Evolutionary conservation across 192 early-diverging fungal species (phyloP), one percentile per base, ranked within the genome.

Genomic region (Backusella australiensis): DNA sequence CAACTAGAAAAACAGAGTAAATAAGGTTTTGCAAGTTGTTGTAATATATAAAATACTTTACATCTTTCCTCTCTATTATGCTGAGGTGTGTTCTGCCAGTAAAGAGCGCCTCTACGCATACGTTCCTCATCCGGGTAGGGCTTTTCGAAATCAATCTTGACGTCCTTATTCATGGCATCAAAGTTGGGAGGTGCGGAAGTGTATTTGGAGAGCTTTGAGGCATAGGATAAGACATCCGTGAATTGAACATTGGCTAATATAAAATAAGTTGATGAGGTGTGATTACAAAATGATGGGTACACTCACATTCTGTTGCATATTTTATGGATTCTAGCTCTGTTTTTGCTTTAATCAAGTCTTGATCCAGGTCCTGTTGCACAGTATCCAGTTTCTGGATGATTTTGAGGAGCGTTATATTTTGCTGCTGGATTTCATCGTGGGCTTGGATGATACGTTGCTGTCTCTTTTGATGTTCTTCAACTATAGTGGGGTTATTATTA

Each of bases 161-260:
- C 76, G 44, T 88, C 83, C n/a, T 53, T 68, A 74, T 74, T 78
- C 75, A 75, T 73, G 7, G 69, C 3, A 36, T 80, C 79, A 56
- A 88, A 88, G 32, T 88, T 88, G 34, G 87, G 85, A 41, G 87
- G 87, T 69, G 87, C 87, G 0, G 85, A 88, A 0, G 87, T 86
- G 36, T 86, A 88, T 59, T 84, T 81, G 5, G 85, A 84, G 4
- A 88, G 75, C 39, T 84, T 83, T 26, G 85, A 84, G 11, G 87
- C 87, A 73, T 88, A 88, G 7, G 83, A 81, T 8, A 88, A 73
- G 17, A 88, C 82, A 35, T 88, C 87, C 5, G 68, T 79, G 46
- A 88, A 83, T 63, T 82, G 79, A 15, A 86, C 74, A 59, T 77
- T 80, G 36, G 82, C 82, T 83, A 46, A 19, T 6, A 71, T 6